These are phyloP conservation scores for Tetrahymena malaccensis DNA, from an alignment of 73 alveolate genomes.

Conservation along the genomic window DNA sequence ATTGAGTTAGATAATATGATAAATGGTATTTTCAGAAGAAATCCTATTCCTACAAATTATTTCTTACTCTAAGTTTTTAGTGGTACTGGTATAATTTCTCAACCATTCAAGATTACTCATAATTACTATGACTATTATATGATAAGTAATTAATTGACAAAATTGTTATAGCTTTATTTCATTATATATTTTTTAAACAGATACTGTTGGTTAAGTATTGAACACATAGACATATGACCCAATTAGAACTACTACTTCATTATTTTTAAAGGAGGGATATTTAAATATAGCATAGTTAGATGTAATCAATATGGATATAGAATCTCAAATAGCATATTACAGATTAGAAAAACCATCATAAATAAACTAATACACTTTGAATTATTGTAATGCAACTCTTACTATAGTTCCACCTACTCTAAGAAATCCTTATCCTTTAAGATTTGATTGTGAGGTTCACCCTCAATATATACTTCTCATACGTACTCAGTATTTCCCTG, in stretches of 20 bases:
- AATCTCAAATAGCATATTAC: background rate
- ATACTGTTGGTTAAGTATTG: background rate
- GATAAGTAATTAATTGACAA: background rate
- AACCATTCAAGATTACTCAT: background rate
- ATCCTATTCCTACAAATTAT: background rate
- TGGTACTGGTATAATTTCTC: background rate
- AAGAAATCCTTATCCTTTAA: background rate
- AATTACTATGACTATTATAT: background rate
- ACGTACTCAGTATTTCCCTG: background rate
- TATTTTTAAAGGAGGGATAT: background rate
- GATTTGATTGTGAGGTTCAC: background rate
- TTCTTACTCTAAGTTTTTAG: background rate
- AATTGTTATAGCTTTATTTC: background rate
- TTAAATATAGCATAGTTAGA: background rate
- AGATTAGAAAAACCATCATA: background rate
- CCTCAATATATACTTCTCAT: background rate
- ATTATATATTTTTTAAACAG: background rate
- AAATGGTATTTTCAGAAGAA: background rate
- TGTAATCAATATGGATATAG: background rate
- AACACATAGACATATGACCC: background rate
- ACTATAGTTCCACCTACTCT: background rate
- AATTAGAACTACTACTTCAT: background rate
- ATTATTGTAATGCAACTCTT: background rate
- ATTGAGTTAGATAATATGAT: background rate
- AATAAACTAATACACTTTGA: background rate